A percentile compares a stretch with the other conserved stretches of the same genome.
Conservation (phyloP, 306 rosid genomes). For the Abrus precatorius region DNA sequence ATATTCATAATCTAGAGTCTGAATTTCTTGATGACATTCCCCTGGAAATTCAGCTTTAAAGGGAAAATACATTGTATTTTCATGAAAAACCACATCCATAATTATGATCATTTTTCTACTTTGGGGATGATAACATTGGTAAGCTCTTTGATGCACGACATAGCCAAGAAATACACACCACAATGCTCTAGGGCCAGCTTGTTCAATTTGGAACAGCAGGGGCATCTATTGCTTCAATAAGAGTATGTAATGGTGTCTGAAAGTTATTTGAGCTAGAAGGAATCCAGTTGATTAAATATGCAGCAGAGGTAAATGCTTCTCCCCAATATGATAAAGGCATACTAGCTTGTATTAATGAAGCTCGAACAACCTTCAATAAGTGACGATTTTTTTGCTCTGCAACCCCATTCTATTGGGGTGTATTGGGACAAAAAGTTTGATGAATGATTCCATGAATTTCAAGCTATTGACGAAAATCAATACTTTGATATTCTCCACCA, state of each 20-base stretch:
- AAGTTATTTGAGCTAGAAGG: neutral
- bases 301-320: neutral
- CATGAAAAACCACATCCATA: neutral
- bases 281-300: neutral
- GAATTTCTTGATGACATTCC: neutral
- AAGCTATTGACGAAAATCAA: neutral
- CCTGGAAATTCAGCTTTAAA: neutral
- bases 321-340: neutral
- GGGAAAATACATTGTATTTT: slow-evolving; percentile 1
- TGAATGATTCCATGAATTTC: neutral
- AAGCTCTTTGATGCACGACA: neutral
- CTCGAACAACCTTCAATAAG: neutral
- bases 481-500: slow-evolving; percentile 5
- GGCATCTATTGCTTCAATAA: neutral
- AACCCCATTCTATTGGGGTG: too few relatives aligned
- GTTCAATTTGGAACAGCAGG: neutral
- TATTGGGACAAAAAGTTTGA: slow-evolving; percentile 24
- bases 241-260: neutral
- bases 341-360: neutral
- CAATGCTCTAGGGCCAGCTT: neutral
- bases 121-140: neutral
- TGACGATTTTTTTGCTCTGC: too few relatives aligned
- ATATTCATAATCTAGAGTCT: neutral
- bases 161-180: neutral
- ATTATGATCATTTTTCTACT: neutral